A percentile compares a stretch with the other conserved stretches of the same genome.
Evolutionary conservation across 2,329 filamentous ascomycete genomes (phyloP).

Genomic region (Plenodomus biglobosus): DNA sequence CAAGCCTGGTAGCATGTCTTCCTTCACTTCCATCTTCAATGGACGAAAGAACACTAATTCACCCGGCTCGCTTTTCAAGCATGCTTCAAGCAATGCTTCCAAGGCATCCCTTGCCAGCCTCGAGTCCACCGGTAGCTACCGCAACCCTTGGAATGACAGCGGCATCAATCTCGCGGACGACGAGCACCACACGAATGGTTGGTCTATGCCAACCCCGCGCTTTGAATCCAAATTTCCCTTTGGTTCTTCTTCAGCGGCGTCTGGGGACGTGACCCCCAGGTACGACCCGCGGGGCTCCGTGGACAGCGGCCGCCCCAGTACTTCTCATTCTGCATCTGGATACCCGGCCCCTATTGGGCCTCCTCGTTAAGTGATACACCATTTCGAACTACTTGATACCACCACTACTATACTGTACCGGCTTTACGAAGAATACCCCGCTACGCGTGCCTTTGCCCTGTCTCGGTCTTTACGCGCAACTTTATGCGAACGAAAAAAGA

Average conservation of each 20-base stretch:
- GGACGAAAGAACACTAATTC: slow-evolving; percentile 90
- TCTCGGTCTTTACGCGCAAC: slow-evolving; percentile 15
- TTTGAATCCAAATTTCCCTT: slow-evolving; percentile 66
- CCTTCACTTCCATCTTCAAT: slow-evolving; percentile 93
- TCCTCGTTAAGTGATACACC: slow-evolving; percentile 70
- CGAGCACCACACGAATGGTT: slow-evolving; percentile 57
- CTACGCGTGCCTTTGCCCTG: slow-evolving; percentile 29
- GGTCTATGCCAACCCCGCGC: slow-evolving; percentile 44
- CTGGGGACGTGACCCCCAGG: slow-evolving; percentile 81
- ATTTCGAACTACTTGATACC: slow-evolving; percentile 37
- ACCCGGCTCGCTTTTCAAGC: slow-evolving; percentile 79
- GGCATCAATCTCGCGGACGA: slow-evolving; percentile 90
- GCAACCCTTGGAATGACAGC: slow-evolving; percentile 97
- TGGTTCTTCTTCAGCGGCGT: slow-evolving; percentile 53
- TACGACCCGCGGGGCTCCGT: slow-evolving; percentile 82
- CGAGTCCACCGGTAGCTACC: slow-evolving; percentile 92
- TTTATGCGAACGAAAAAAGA: slow-evolving; percentile 42
- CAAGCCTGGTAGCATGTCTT: slow-evolving; percentile 92
- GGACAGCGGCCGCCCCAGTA: slow-evolving; percentile 88
- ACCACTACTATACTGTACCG: slow-evolving; percentile 28
- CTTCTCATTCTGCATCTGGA: slow-evolving; percentile 96
- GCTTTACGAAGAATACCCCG: slow-evolving; percentile 43
- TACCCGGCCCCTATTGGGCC: slow-evolving; percentile 90
- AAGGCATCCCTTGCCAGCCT: slow-evolving; percentile 96
- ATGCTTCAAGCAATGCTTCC: slow-evolving; percentile 81